Evolutionary conservation across 169 alveolate species (phyloP).

Genomic region (Miamiensis avidus): DNA sequence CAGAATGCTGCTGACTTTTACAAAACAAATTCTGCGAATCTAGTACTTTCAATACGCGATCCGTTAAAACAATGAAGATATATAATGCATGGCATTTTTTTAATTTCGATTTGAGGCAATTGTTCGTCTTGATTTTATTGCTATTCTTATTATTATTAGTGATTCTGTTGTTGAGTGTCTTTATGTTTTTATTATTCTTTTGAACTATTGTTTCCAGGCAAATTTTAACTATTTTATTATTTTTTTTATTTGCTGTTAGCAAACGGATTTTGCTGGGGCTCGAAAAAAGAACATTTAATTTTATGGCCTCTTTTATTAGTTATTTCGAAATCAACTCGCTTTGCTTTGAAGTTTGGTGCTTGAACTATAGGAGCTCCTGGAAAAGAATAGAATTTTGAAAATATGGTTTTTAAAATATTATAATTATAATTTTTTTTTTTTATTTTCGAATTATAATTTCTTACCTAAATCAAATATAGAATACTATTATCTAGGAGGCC

Average conservation of each 20-base stretch:
- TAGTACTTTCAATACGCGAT: conserved; percentile 48
- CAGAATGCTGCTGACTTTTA: conserved; percentile 37
- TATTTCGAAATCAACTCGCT: conserved; percentile 83
- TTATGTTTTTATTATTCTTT: too few species aligned
- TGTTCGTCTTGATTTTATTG: neutral
- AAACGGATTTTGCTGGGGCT: conserved; percentile 80
- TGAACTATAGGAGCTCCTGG: conserved; percentile 74
- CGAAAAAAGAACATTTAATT: conserved; percentile 89
- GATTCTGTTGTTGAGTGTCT: neutral
- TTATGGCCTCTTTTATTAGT: conserved; percentile 71
- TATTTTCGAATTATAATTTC: neutral
- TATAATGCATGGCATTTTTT: conserved; percentile 47
- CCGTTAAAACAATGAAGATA: conserved; percentile 54
- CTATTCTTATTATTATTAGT: neutral
- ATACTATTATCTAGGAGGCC: conserved; percentile 22
- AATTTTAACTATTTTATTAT: too few species aligned
- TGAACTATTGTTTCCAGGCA: too few species aligned
- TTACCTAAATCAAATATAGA: conserved; percentile 18
- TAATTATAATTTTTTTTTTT: neutral
- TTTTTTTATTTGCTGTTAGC: too few species aligned
- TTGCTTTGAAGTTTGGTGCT: conserved; percentile 58
- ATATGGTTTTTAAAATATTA: neutral
- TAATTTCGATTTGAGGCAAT: conserved; percentile 6
- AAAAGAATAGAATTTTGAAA: neutral
- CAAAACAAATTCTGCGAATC: conserved; percentile 42